These are phyloP conservation scores for Rubus parviflorus DNA, from an alignment of 306 rosid species.

Conservation along the genomic window DNA sequence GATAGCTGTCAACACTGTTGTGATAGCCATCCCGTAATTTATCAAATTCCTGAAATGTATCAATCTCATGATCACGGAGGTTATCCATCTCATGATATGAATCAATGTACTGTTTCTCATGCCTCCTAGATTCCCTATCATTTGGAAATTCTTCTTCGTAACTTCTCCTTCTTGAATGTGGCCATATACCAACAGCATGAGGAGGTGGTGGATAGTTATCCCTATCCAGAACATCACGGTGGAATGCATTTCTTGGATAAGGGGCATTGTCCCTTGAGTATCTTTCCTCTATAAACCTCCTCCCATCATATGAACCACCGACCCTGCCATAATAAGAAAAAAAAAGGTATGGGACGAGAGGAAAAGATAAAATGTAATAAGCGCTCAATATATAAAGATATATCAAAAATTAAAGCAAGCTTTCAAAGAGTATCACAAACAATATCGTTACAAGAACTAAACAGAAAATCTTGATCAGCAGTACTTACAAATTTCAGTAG, in stretches of 20 bases:
- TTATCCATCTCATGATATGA: constrained; percentile 66
- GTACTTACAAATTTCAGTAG: neutral
- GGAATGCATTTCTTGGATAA: constrained; percentile 73
- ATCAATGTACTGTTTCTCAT: constrained; percentile 66
- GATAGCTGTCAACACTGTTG: constrained; percentile 49
- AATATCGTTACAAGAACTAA: neutral
- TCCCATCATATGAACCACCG: constrained; percentile 76
- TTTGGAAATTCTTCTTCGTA: constrained; percentile 71
- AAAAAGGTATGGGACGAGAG: constrained; percentile 48
- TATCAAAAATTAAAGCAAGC: constrained; percentile 21
- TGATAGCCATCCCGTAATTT: constrained; percentile 73
- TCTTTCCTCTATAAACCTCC: constrained; percentile 82
- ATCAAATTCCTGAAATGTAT: constrained; percentile 63
- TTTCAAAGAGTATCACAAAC: neutral
- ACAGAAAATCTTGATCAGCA: neutral
- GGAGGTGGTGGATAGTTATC: constrained; percentile 73
- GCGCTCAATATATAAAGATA: constrained; percentile 14
- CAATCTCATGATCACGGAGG: constrained; percentile 58
- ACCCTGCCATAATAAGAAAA: constrained; percentile 50
- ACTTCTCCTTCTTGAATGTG: constrained; percentile 77
- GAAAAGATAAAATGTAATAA: constrained; percentile 35
- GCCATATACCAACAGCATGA: constrained; percentile 71
- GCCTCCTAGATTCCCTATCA: constrained; percentile 76
- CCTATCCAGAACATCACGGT: constrained; percentile 65
- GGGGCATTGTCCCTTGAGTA: constrained; percentile 58